A percentile compares a stretch with the other conserved stretches of the same genome.
Conservation (phyloP, 805 yeast genomes). For the Wilhelminamyces savonicus region DNA sequence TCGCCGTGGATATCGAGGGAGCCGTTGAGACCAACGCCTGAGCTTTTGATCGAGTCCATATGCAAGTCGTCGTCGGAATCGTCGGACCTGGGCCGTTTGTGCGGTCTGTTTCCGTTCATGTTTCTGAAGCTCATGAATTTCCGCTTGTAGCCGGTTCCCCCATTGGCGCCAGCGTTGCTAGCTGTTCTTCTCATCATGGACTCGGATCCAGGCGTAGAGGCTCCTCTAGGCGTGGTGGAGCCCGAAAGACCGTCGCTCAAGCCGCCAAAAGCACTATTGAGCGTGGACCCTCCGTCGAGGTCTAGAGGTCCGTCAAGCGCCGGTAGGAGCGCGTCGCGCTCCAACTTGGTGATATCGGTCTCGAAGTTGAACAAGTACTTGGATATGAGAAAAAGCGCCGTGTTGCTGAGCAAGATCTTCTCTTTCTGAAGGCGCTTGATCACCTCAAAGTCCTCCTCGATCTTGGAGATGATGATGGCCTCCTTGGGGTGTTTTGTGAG, state of each 20-base stretch:
- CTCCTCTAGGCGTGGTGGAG: conserved; percentile 24
- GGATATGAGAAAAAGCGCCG: conserved; percentile 70
- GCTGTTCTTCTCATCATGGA: conserved; percentile 10
- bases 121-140: background rate
- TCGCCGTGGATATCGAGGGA: too few species aligned
- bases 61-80: conserved; percentile 10
- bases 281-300: conserved; percentile 5
- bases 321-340: conserved; percentile 75
- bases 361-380: conserved; percentile 72
- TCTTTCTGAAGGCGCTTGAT: conserved; percentile 65
- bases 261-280: conserved; percentile 8
- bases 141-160: conserved; percentile 12
- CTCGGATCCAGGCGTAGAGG: conserved; percentile 3
- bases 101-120: conserved; percentile 2
- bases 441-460: conserved; percentile 58
- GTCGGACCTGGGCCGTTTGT: conserved; percentile 7
- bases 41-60: too few species aligned
- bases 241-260: conserved; percentile 19
- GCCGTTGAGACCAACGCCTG: too few species aligned
- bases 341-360: conserved; percentile 67
- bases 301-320: conserved; percentile 32
- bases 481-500: conserved; percentile 79
- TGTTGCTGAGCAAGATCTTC: conserved; percentile 73
- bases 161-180: too few species aligned
- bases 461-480: conserved; percentile 53